phyloP scores from a whole-genome alignment of 2,329 filamentous ascomycete species.

The Pseudovirgaria hyperparasitica region DNA sequence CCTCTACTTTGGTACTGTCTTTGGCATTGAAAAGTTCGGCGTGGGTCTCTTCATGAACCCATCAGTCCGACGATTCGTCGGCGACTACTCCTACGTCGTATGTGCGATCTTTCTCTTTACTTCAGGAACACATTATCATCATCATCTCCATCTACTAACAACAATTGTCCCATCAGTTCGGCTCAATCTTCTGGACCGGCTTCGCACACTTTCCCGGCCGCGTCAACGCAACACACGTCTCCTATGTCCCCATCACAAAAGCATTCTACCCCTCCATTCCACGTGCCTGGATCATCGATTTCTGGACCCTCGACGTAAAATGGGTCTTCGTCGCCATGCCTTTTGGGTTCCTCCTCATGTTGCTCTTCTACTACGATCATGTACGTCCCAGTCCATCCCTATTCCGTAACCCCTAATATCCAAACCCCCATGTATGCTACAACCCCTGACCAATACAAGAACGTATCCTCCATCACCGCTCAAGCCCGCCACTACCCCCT shows the following conservation, averaged over 20 bases:
- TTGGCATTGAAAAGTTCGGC: slow-evolving; percentile 37
- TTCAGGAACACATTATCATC: not conserved
- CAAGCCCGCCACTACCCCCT: slow-evolving; percentile 41
- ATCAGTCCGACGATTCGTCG: slow-evolving; percentile 32
- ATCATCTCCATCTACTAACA: slow-evolving; percentile 5
- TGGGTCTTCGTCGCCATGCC: slow-evolving; percentile 42
- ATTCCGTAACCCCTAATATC: no score
- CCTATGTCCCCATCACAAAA: slow-evolving; percentile 28
- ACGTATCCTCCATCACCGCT: slow-evolving; percentile 39
- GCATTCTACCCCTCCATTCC: slow-evolving; percentile 36
- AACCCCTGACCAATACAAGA: no score
- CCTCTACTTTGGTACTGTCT: slow-evolving; percentile 39
- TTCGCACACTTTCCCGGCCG: slow-evolving; percentile 40
- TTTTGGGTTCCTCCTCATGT: slow-evolving; percentile 39
- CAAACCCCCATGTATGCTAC: no score
- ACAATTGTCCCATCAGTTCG: slow-evolving; percentile 26
- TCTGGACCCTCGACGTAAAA: slow-evolving; percentile 39
- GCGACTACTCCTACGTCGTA: slow-evolving; percentile 41
- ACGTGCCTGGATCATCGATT: slow-evolving; percentile 37
- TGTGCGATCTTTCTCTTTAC: slow-evolving; percentile 8
- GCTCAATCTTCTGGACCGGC: slow-evolving; percentile 41
- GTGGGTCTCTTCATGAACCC: slow-evolving; percentile 32
- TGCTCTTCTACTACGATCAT: slow-evolving; percentile 46
- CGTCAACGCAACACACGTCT: slow-evolving; percentile 28
- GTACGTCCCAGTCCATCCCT: slow-evolving; percentile 16